phyloP scores from a whole-genome alignment of 208 protist species.

The Leishmania braziliensis region DNA sequence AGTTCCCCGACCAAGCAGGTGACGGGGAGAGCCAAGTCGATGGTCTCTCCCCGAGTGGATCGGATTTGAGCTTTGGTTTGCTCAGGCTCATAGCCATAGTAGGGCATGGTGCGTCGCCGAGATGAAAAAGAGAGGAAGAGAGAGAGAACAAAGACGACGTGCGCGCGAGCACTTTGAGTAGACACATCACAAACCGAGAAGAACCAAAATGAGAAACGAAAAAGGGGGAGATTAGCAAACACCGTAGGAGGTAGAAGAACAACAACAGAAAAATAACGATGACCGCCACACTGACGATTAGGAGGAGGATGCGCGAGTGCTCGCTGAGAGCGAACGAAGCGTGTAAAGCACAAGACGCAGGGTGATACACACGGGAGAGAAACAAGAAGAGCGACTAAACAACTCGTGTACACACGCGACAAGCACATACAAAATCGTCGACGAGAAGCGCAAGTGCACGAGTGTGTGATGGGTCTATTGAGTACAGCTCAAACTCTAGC shows the following conservation, averaged over 20 bases:
- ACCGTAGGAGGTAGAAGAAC: neutral
- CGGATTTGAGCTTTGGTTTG: conserved; percentile 57
- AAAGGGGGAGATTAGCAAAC: neutral
- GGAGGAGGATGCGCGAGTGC: neutral
- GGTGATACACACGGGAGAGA: neutral
- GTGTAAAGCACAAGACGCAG: neutral
- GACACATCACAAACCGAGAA: neutral
- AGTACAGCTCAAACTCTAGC: neutral
- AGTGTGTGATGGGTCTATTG: neutral
- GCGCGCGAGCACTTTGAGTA: neutral
- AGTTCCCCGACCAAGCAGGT: conserved; percentile 65
- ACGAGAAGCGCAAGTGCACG: neutral
- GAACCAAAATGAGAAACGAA: neutral
- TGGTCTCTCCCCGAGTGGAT: conserved; percentile 69
- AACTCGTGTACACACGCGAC: neutral
- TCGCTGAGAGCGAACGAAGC: neutral
- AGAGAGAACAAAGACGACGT: neutral
- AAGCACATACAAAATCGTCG: neutral
- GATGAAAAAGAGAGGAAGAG: neutral
- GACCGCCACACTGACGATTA: neutral
- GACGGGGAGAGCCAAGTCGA: conserved; percentile 59
- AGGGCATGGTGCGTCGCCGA: conserved; percentile 33
- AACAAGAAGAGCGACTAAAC: neutral
- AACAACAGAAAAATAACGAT: neutral
- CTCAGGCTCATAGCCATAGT: conserved; percentile 31